Percentiles rank a stretch among this genome's conserved stretches.
Evolutionary conservation across 2,329 filamentous ascomycete species (phyloP).

Genomic region (Chaetomiaceae sp.): DNA sequence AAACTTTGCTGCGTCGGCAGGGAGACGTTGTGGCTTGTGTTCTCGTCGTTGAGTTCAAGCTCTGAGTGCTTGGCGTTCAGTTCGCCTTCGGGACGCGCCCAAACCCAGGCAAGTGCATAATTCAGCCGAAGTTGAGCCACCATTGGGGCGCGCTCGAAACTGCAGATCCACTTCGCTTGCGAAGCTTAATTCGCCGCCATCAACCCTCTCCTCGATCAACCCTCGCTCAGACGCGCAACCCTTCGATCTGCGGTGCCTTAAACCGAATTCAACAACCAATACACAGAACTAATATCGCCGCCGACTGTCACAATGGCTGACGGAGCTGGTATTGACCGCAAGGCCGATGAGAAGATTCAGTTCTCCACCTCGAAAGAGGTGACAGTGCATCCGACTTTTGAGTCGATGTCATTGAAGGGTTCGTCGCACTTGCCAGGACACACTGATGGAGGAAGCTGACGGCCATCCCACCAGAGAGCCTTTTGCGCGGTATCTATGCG

Average conservation of each 20-base stretch:
- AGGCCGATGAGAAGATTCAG: constrained; percentile 93
- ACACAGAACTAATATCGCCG: background rate
- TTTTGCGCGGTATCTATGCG: constrained; percentile 93
- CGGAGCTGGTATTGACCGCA: constrained; percentile 70
- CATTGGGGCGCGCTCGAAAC: background rate
- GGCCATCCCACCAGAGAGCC: constrained; percentile 57
- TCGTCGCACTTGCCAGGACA: constrained; percentile 18
- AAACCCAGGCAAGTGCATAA: background rate
- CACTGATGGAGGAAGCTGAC: constrained; percentile 1
- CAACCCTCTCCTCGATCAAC: background rate
- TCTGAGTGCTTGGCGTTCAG: constrained; percentile 6
- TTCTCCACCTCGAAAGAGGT: constrained; percentile 98
- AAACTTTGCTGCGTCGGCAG: background rate
- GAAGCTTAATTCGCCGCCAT: constrained; percentile 8
- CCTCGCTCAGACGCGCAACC: background rate
- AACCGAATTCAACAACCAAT: background rate
- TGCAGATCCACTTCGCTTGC: background rate
- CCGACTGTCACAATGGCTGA: constrained; percentile 68
- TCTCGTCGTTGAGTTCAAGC: background rate
- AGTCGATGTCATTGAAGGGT: constrained; percentile 93
- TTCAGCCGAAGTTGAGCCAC: constrained; percentile 12
- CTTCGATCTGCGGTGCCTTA: background rate
- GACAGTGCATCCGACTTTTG: constrained; percentile 86
- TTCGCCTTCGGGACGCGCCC: background rate
- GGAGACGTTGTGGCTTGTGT: too few relatives aligned